phyloP scores from a whole-genome alignment of 2,329 filamentous ascomycete genomes.

The Daldinia sp. region DNA sequence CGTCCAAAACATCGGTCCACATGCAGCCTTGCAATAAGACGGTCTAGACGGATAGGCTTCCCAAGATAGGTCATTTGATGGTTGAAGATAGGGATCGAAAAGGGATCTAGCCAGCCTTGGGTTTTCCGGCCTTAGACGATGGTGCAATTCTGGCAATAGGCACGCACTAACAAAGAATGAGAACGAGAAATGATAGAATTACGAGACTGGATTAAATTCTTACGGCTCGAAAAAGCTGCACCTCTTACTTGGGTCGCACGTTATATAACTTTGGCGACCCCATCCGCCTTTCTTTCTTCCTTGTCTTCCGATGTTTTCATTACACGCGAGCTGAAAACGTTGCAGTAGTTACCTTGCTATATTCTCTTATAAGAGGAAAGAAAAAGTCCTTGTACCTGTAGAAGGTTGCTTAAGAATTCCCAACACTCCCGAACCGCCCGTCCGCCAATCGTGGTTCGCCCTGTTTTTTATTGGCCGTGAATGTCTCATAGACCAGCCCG shows the following conservation, averaged over 20 bases:
- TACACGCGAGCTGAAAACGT: constrained; percentile 25
- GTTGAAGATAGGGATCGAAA: constrained; percentile 20
- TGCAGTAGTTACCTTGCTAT: constrained; percentile 13
- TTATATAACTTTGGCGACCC: constrained; percentile 27
- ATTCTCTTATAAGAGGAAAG: constrained; percentile 13
- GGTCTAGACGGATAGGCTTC: constrained; percentile 23
- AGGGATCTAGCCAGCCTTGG: constrained; percentile 13
- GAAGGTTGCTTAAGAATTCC: constrained; percentile 25
- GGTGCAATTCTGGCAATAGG: not conserved
- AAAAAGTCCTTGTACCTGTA: too few relatives aligned
- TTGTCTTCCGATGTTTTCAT: constrained; percentile 28
- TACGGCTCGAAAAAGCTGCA: constrained; percentile 6
- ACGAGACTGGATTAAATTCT: constrained; percentile 26
- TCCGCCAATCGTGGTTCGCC: constrained; percentile 24
- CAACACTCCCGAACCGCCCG: constrained; percentile 28
- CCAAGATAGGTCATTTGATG: constrained; percentile 20
- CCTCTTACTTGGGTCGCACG: constrained; percentile 16
- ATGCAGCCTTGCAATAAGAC: constrained; percentile 34
- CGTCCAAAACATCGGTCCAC: constrained; percentile 27
- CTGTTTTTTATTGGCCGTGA: constrained; percentile 32
- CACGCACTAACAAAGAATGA: constrained; percentile 15
- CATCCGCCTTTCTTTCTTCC: constrained; percentile 14
- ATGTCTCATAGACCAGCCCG: constrained; percentile 9
- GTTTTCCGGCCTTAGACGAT: constrained; percentile 5
- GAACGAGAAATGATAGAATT: constrained; percentile 1